Percentiles rank a stretch among this genome's conserved stretches.
These are phyloP conservation scores for Cryomyces antarcticus DNA, from an alignment of 495 filamentous ascomycete genomes.

Conservation along the genomic window DNA sequence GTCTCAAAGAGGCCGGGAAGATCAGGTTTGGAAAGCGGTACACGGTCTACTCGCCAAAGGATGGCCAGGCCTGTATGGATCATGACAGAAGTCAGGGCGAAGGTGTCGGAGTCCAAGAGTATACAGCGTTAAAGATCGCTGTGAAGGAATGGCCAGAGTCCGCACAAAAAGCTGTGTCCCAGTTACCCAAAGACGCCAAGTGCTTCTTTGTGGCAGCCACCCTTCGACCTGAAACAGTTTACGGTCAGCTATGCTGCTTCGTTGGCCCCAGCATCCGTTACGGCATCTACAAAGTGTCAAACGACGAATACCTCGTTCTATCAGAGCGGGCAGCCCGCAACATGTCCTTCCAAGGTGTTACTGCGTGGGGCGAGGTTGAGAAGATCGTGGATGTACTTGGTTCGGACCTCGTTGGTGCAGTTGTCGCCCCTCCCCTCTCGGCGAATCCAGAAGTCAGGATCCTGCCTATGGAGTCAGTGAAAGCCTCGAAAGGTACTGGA, in stretches of 20 bases:
- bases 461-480: slow-evolving; percentile 85
- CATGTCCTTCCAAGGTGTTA: slow-evolving; percentile 82
- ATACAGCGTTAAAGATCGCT: slow-evolving; percentile 75
- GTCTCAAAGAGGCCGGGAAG: slow-evolving; percentile 71
- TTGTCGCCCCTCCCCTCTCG: slow-evolving; percentile 79
- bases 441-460: slow-evolving; percentile 69
- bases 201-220: slow-evolving; percentile 86
- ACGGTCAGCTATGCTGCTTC: slow-evolving; percentile 91
- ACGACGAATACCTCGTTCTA: slow-evolving; percentile 63
- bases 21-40: slow-evolving; percentile 89
- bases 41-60: slow-evolving; percentile 89
- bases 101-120: slow-evolving; percentile 77
- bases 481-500: slow-evolving; percentile 83
- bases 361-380: slow-evolving; percentile 49
- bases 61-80: slow-evolving; percentile 95
- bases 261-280: slow-evolving; percentile 84
- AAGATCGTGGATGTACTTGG: slow-evolving; percentile 54
- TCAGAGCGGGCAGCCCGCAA: slow-evolving; percentile 80
- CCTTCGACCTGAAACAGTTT: slow-evolving; percentile 93
- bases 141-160: slow-evolving; percentile 72
- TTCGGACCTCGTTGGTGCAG: slow-evolving; percentile 63
- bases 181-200: slow-evolving; percentile 60
- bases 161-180: slow-evolving; percentile 42
- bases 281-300: slow-evolving; percentile 63
- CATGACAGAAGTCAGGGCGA: slow-evolving; percentile 87